Conservation (phyloP, 2,329 filamentous ascomycete genomes). For the Magnaporthales sp. region DNA sequence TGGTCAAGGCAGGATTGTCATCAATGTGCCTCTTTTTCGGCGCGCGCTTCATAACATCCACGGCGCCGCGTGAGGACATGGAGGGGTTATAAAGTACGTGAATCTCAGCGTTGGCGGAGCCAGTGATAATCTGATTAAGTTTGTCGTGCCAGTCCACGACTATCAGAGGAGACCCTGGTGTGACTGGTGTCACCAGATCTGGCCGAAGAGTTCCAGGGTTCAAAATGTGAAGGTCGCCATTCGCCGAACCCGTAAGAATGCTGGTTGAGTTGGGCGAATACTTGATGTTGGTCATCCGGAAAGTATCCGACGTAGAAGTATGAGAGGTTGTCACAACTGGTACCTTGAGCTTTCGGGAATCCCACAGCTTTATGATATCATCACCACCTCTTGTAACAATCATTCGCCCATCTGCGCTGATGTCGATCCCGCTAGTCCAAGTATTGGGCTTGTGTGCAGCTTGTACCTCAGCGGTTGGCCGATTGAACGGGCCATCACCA, state of each 20-base stretch:
- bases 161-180: slow-evolving; percentile 72
- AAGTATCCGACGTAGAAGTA: slow-evolving; percentile 73
- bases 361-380: slow-evolving; percentile 91
- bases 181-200: slow-evolving; percentile 83
- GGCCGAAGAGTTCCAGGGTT: slow-evolving; percentile 84
- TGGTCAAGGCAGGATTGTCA: slow-evolving; percentile 81
- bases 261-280: slow-evolving; percentile 80
- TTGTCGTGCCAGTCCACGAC: slow-evolving; percentile 86
- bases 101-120: slow-evolving; percentile 82
- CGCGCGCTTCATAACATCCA: slow-evolving; percentile 83
- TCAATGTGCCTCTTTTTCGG: slow-evolving; percentile 94
- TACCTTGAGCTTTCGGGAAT: slow-evolving; percentile 88
- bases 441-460: slow-evolving; percentile 76
- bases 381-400: slow-evolving; percentile 88
- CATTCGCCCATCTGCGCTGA: slow-evolving; percentile 84
- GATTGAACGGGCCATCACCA: slow-evolving; percentile 75
- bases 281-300: slow-evolving; percentile 75
- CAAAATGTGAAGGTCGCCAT: slow-evolving; percentile 82
- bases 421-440: slow-evolving; percentile 87
- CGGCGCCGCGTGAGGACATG: slow-evolving; percentile 73
- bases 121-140: slow-evolving; percentile 92
- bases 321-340: slow-evolving; percentile 75
- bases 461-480: slow-evolving; percentile 74
- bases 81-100: slow-evolving; percentile 85
- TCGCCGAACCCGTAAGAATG: slow-evolving; percentile 81